A percentile compares a stretch with the other conserved stretches of the same genome.
These are phyloP conservation scores for Harringtonia lauricola DNA, from an alignment of 2,329 filamentous ascomycete species.

Conservation along the genomic window DNA sequence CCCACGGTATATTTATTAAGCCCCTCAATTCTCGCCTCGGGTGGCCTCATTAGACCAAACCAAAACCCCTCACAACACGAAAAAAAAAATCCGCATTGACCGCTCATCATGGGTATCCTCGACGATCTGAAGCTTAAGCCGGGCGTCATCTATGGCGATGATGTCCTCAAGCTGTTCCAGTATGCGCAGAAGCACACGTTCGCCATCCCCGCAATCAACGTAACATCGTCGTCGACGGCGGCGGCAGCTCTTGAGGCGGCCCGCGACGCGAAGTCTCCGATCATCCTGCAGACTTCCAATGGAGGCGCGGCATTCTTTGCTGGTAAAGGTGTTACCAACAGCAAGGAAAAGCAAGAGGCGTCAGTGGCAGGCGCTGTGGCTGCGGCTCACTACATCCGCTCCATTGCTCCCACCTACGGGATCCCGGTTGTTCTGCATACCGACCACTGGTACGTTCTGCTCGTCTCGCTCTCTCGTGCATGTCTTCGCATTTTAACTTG, in stretches of 20 bases:
- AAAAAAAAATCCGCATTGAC: too few species aligned
- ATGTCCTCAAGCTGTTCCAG: conserved; percentile 62
- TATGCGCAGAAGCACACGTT: conserved; percentile 81
- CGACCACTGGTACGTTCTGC: conserved; percentile 48
- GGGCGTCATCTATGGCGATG: conserved; percentile 43
- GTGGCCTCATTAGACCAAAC: too few species aligned
- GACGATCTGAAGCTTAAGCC: conserved; percentile 38
- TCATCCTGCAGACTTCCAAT: conserved; percentile 89
- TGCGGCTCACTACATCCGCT: conserved; percentile 85
- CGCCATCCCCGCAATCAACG: conserved; percentile 85
- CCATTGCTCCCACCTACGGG: conserved; percentile 76
- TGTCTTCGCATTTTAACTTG: conserved; percentile 26
- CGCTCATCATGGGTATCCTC: conserved; percentile 20
- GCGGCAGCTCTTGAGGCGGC: conserved; percentile 71
- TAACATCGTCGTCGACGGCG: conserved; percentile 72
- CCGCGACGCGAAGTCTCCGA: conserved; percentile 78
- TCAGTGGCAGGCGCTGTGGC: conserved; percentile 83
- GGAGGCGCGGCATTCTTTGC: conserved; percentile 90
- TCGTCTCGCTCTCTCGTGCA: background rate
- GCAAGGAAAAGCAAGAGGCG: conserved; percentile 77
- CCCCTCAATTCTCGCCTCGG: too few species aligned
- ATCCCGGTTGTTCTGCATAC: conserved; percentile 91
- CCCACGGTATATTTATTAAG: too few species aligned
- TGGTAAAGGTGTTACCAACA: conserved; percentile 78
- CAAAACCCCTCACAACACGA: too few species aligned